These are phyloP conservation scores for Cucurbita pepo DNA, from an alignment of 306 rosid genomes.

Conservation along the genomic window DNA sequence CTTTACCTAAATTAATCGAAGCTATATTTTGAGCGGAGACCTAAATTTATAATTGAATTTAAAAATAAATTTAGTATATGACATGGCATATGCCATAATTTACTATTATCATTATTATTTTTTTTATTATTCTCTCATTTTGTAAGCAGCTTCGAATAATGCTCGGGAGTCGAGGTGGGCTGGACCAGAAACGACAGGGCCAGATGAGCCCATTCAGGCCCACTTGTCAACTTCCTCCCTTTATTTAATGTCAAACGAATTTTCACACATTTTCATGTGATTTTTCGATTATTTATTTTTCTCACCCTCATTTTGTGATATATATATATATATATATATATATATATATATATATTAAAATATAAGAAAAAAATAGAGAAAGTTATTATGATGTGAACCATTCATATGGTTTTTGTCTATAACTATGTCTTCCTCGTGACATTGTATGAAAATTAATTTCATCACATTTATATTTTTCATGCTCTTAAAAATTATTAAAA, in stretches of 20 bases:
- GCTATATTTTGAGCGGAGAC: no score
- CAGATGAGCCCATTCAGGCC: background rate
- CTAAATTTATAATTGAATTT: no score
- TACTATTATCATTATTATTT: background rate
- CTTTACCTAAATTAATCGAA: no score
- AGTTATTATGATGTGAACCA: background rate
- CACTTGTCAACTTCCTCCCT: background rate
- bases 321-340: no score
- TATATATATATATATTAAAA: background rate
- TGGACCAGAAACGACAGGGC: background rate
- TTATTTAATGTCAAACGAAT: background rate
- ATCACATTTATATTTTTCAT: background rate
- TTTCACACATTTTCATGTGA: background rate
- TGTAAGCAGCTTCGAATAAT: background rate
- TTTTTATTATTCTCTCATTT: no score
- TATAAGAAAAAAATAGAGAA: background rate
- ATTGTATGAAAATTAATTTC: background rate
- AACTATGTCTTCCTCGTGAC: background rate
- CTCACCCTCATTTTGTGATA: background rate
- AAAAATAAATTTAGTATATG: background rate
- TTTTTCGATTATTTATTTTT: background rate
- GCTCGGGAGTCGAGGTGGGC: constrained; percentile 6
- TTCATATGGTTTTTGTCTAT: background rate
- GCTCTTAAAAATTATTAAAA: no score
- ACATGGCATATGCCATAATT: background rate